Evolutionary conservation across 1,284 basidiomycete species (phyloP).

Genomic region (Fomitopsis betulina): DNA sequence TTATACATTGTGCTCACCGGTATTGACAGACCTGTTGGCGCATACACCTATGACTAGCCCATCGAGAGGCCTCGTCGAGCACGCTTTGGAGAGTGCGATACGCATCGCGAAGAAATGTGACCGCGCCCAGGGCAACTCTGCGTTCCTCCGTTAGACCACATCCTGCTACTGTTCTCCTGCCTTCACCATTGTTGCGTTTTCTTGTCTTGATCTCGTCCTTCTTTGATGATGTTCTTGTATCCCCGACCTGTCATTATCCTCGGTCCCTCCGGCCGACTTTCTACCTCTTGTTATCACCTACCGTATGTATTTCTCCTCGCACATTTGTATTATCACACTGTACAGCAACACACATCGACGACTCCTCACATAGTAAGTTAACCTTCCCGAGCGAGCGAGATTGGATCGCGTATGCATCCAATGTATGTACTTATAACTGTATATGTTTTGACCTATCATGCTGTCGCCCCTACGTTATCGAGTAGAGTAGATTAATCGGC

Average conservation of each 20-base stretch:
- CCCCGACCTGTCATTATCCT: not conserved
- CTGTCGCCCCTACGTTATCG: not conserved
- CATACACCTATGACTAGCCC: constrained; percentile 40
- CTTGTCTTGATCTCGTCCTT: not conserved
- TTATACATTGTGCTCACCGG: not conserved
- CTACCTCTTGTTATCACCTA: not conserved
- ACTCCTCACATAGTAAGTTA: not conserved
- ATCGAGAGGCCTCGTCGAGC: constrained; percentile 46
- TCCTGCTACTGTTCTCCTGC: not conserved
- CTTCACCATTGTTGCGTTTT: not conserved
- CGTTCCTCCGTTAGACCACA: constrained; percentile 36
- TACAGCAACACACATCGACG: not conserved
- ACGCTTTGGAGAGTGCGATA: constrained; percentile 52
- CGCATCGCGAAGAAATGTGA: constrained; percentile 63
- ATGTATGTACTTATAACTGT: not conserved
- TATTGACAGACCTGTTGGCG: constrained; percentile 35
- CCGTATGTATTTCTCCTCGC: not conserved
- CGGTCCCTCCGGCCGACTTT: not conserved
- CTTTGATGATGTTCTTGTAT: not conserved
- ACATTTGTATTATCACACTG: not conserved
- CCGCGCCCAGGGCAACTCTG: constrained; percentile 56
- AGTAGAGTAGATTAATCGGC: too few relatives aligned
- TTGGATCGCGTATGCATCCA: not conserved
- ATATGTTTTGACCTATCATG: not conserved
- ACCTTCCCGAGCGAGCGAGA: not conserved